Conservation (phyloP, 2,329 filamentous ascomycete genomes). For the Tolypocladium sp. region DNA sequence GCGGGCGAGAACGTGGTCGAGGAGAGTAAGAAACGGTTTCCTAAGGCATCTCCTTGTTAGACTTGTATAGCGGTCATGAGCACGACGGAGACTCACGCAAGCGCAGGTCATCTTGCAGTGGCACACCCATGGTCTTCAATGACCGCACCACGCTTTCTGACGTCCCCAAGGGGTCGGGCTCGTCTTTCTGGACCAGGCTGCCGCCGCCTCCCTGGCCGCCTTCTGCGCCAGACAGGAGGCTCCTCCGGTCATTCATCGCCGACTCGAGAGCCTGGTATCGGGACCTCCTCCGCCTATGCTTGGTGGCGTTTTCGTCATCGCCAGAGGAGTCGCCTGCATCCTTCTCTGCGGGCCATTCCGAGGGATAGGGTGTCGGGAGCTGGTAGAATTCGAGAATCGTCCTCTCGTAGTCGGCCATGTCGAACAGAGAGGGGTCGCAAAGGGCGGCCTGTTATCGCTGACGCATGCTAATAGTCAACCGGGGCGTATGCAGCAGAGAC, state of each 20-base stretch:
- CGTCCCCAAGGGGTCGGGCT: slow-evolving; percentile 83
- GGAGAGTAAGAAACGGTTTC: slow-evolving; percentile 88
- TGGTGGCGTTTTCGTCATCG: slow-evolving; percentile 37
- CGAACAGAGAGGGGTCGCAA: slow-evolving; percentile 6
- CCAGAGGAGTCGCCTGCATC: slow-evolving; percentile 59
- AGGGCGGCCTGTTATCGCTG: background rate
- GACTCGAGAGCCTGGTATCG: slow-evolving; percentile 79
- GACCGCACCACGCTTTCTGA: slow-evolving; percentile 79
- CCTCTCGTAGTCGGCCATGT: slow-evolving; percentile 63
- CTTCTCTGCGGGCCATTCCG: slow-evolving; percentile 79
- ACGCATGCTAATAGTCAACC: background rate
- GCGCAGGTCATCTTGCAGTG: slow-evolving; percentile 74
- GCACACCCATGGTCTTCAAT: slow-evolving; percentile 65
- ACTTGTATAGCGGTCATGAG: slow-evolving; percentile 7
- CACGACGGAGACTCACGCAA: slow-evolving; percentile 45
- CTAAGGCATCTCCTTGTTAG: slow-evolving; percentile 25
- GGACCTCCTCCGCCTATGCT: slow-evolving; percentile 56
- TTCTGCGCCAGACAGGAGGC: slow-evolving; percentile 58
- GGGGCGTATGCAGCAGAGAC: background rate
- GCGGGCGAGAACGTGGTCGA: slow-evolving; percentile 93
- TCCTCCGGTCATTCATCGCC: slow-evolving; percentile 56
- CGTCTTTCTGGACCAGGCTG: slow-evolving; percentile 80
- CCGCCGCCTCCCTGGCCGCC: slow-evolving; percentile 40
- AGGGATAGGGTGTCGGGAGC: slow-evolving; percentile 67
- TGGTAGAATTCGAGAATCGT: slow-evolving; percentile 85